These are phyloP conservation scores for Nadsonia starkeyi-henricii DNA, from an alignment of 1,139 yeast species.

Conservation along the genomic window DNA sequence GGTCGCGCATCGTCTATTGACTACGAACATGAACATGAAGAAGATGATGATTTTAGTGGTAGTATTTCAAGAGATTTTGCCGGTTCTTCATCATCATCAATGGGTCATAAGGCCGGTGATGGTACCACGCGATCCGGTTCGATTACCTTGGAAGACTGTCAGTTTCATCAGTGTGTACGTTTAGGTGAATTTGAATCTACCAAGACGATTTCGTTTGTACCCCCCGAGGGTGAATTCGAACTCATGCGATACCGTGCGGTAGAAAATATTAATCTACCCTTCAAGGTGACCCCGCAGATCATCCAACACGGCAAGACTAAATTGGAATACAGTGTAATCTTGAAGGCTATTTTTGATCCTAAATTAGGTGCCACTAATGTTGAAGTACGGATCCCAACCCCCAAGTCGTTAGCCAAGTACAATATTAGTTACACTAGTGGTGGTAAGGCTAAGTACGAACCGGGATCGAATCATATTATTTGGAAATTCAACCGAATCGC, in stretches of 20 bases:
- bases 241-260: slow-evolving; percentile 60
- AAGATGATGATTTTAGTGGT: background rate
- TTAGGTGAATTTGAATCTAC: slow-evolving; percentile 54
- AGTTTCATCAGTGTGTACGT: slow-evolving; percentile 80
- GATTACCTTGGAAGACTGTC: slow-evolving; percentile 59
- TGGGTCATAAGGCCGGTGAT: slow-evolving; percentile 2
- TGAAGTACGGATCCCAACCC: slow-evolving; percentile 52
- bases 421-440: slow-evolving; percentile 29
- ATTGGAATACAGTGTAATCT: slow-evolving; percentile 42
- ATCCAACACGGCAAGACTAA: slow-evolving; percentile 36
- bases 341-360: slow-evolving; percentile 49
- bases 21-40: slow-evolving; percentile 4
- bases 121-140: slow-evolving; percentile 18
- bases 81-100: background rate
- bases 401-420: slow-evolving; percentile 42
- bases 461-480: slow-evolving; percentile 47
- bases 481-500: slow-evolving; percentile 63
- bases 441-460: slow-evolving; percentile 57
- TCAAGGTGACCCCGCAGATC: slow-evolving; percentile 49
- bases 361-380: slow-evolving; percentile 58
- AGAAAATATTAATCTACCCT: slow-evolving; percentile 56
- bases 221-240: slow-evolving; percentile 90
- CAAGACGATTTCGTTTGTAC: slow-evolving; percentile 56
- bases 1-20: background rate
- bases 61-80: background rate